Percentiles rank a stretch among this genome's conserved stretches.
These are phyloP conservation scores for Erysimum cheiri DNA, from an alignment of 441 rosid species.

Conservation along the genomic window DNA sequence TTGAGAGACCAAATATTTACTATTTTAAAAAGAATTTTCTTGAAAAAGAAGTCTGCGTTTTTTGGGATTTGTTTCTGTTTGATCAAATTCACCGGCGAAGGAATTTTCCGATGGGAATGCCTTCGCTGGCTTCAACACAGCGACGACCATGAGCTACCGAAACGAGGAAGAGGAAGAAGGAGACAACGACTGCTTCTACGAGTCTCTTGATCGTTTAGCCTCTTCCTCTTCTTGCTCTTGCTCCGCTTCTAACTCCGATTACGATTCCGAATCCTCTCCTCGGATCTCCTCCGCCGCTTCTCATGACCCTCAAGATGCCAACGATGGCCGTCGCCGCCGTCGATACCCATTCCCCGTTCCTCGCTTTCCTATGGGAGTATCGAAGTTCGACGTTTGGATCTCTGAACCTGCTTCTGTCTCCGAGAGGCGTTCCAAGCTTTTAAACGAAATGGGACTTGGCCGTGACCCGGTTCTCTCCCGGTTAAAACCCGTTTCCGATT, in stretches of 20 bases:
- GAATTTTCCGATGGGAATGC: conserved; percentile 57
- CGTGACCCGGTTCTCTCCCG: conserved; percentile 59
- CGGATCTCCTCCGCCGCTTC: conserved; percentile 52
- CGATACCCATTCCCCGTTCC: conserved; percentile 57
- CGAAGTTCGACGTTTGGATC: conserved; percentile 88
- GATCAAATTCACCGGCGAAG: conserved; percentile 42
- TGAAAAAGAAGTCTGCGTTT: conserved; percentile 21
- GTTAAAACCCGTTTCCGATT: conserved; percentile 47
- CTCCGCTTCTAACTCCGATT: conserved; percentile 63
- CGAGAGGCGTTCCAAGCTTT: conserved; percentile 77
- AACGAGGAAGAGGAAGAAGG: conserved; percentile 50
- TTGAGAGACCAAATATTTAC: neutral
- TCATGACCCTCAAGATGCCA: conserved; percentile 54
- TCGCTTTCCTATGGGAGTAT: conserved; percentile 52
- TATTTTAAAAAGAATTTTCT: neutral
- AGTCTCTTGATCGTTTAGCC: conserved; percentile 87
- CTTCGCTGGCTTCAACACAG: conserved; percentile 34
- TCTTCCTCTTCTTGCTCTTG: conserved; percentile 74
- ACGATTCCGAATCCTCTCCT: conserved; percentile 53
- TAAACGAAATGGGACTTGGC: conserved; percentile 75
- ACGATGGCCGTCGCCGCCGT: conserved; percentile 8
- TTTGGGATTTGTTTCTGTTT: conserved; percentile 30
- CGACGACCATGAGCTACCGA: conserved; percentile 44
- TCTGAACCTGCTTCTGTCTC: conserved; percentile 85
- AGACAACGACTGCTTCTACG: conserved; percentile 76